Base-by-base conservation (phyloP, 345 rosid species). In the Camelina hispida region DNA sequence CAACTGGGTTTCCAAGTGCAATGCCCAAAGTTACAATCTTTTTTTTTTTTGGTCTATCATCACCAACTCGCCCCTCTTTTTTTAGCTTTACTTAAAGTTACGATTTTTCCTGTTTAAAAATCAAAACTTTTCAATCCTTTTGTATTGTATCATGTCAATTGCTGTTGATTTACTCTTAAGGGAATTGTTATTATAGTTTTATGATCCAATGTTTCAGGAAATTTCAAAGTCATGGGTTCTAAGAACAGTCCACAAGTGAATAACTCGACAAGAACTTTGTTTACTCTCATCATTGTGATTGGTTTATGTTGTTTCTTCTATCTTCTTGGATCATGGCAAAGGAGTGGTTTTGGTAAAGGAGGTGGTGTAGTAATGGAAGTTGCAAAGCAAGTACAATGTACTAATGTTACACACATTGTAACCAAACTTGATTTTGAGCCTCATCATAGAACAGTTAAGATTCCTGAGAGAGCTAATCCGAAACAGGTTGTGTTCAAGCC, bases 221-320 rank as follows among this genome's bases (percentile, higher is more conserved):
- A 65, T 47, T 28, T 50, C 30, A 28, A 38, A 54, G 62, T 47
- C 47, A 92, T 92, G 96, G 87, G 69, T 47, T 76, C 84, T 37
- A 89, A 88, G 84, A 68, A 80, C 50, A 82, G 79, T 58, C 60
- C 66, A 48, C 22, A 81, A 1, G 81, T 79, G 65, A 78, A 34
- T 72, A 67, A 37, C 15, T 77, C 79, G 77, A 48, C 75, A 2
- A 84, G 91, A 55, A 75, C 85, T 38, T 86, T 91, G 4, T 71
- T 88, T 35, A 84, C 86, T 34, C 71, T 92, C 62, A 84, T 90
- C 62, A 62, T 86, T 46, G 88, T 88, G 57, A 75, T 86, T 37
- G 87, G 86, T 71, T 76, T 92, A 70, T 92, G 96, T 66, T 83
- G 92, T 84, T 85, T 88, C 85, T 90, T 87, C 72, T 92, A 87